Base-by-base conservation (phyloP, 2,329 filamentous ascomycete genomes). In the Madurella fahalii region DNA sequence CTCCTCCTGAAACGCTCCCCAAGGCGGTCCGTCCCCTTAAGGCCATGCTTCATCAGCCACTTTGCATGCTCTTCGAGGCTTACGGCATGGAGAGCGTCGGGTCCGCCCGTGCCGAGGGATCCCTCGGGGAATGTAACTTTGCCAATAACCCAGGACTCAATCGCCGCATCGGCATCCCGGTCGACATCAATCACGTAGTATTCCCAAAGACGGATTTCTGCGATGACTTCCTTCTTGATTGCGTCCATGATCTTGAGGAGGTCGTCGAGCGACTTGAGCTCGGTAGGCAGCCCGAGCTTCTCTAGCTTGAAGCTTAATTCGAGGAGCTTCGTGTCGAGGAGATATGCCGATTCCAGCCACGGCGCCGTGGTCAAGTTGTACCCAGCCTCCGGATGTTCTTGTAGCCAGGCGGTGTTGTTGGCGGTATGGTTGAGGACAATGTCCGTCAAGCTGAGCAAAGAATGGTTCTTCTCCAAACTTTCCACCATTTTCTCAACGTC, bases 351-450 rank as follows among this genome's bases (percentile, higher is more conserved):
- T 65, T 86, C 79, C 13, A 88, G 71, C 82, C 84, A 87, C 0
- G 94, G 94, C 0, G 94, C 92, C 0, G 93, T 97, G 40, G 85
- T 85, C 60, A 96, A 77, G 69, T 95, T 99, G 78, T 99, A 99
- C 15, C 94, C 94, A 43, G 91, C 88, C 64, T 99, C 94, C 0
- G 95, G 94, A 67, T 99, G 93, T 57, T 95, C 87, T 67, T 95
- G 80, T 11, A 99, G 80, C 94, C 94, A 99, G 64, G 87, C 83
- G 72, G 89, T 95, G 73, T 97, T 97, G 75, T 96, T 83, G 7
- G 94, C 93, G 4, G 94, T 99, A 74, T 99, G 94, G 67, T 99
- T 99, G 77, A 94, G 91, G 43, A 99, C 95, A 58, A 99, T 93
- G 69, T 99, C 94, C 1, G 93, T 96, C 74, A 99, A 73, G 58